These are phyloP conservation scores for Amborella trichopoda DNA, from an alignment of 164 flowering plant species.

Conservation along the genomic window DNA sequence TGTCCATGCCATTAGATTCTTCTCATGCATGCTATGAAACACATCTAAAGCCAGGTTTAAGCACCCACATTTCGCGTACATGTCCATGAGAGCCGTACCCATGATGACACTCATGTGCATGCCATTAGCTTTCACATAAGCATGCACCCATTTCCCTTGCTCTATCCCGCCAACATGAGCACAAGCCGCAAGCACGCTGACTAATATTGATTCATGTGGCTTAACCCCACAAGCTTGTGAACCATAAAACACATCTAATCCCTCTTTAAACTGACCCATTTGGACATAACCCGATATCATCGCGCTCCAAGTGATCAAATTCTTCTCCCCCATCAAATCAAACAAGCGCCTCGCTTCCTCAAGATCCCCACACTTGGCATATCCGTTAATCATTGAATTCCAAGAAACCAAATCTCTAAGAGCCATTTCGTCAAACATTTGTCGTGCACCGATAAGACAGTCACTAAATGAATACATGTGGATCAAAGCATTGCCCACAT, in stretches of 20 bases:
- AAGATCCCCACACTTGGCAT: constrained; percentile 6
- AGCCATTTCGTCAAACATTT: constrained; percentile 6
- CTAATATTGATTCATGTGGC: constrained; percentile 17
- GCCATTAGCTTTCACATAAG: constrained; percentile 14
- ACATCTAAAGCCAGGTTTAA: constrained; percentile 19
- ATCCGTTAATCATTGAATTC: constrained; percentile 13
- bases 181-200: constrained; percentile 20
- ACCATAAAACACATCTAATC: constrained; percentile 12
- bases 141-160: constrained; percentile 25
- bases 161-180: constrained; percentile 20
- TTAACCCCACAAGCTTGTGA: constrained; percentile 14
- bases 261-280: constrained; percentile 9
- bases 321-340: constrained; percentile 4
- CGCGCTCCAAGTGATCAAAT: constrained; percentile 8
- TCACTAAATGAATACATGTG: constrained; percentile 19
- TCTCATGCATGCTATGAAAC: constrained; percentile 20
- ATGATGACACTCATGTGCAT: constrained; percentile 13
- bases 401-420: constrained; percentile 8
- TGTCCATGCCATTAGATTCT: constrained; percentile 22
- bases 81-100: constrained; percentile 24
- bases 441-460: constrained; percentile 8
- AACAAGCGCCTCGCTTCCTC: constrained; percentile 7
- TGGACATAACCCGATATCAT: constrained; percentile 9
- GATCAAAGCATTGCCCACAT: constrained; percentile 13
- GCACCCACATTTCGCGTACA: constrained; percentile 28